Base-by-base conservation (phyloP, 805 yeast genomes). In the Tetrapisispora fleetii region DNA sequence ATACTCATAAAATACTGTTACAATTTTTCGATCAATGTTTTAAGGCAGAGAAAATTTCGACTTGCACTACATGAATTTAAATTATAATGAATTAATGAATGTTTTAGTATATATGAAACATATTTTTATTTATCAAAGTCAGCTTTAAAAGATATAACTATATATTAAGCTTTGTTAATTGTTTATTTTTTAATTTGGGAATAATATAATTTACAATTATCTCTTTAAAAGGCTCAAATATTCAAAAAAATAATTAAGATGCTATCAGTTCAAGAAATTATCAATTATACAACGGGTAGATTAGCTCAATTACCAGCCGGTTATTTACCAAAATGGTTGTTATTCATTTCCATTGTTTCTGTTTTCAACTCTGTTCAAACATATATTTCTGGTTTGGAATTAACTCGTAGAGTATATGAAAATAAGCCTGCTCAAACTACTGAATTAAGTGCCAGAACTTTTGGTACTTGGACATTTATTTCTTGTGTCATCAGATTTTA, bases 401-500 rank as follows among this genome's bases (percentile, higher is more conserved):
- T 93, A 47, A 85, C 96, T 2, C 79, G 84, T 56, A 75, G 80
- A 54, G 97, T 93, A 8, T 93, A 93, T 63, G 83, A 77, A 33
- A 73, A 67, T 46, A 67, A 76, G 42, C 88, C 90, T 16, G 54
- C 62, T 7, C 77, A 84, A 63, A 83, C 82, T 24, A 78, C 80
- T 1, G 65, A 70, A 14, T 72, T 93, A 55, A 80, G 93, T 57
- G 96, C 96, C n/a, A 78, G 99, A 59, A 91, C 99, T 0, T 93
- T 93, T 65, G 99, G 99, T 33, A 93, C 99, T 0, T 93, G 99
- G 99, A 93, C 99, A 0, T 72, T 90, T 37, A 75, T 90, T 57
- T 81, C 96, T 2, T 78, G 95, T 1, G 73, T 91, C 30, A 82
- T 93, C 43, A 79, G 99, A 62, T 75, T 82, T 54, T 88, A 85